These are phyloP conservation scores for Phanerodontia chrysosporium DNA, from an alignment of 768 basidiomycete species.

Conservation along the genomic window DNA sequence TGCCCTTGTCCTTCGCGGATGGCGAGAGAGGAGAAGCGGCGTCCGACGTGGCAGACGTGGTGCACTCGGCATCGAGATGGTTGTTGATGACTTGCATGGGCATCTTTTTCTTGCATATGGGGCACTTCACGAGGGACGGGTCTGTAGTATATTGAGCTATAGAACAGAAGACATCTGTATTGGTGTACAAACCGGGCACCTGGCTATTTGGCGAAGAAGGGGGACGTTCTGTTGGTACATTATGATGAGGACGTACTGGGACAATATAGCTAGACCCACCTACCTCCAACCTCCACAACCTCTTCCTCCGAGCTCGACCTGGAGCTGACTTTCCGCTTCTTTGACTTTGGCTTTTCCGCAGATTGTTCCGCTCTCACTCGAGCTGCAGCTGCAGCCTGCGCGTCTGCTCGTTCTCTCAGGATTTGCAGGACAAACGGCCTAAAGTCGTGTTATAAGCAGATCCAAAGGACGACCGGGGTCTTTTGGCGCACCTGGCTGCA, in stretches of 20 bases:
- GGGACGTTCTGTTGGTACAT: not conserved
- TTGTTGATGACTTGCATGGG: conserved; percentile 47
- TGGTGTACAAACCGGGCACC: not conserved
- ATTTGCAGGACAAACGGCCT: conserved; percentile 18
- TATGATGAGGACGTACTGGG: not conserved
- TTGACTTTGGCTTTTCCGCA: not conserved
- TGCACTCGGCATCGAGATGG: conserved; percentile 67
- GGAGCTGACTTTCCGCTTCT: conserved; percentile 6
- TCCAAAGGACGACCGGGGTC: not conserved
- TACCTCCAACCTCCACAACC: conserved; percentile 20
- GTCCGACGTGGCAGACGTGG: not conserved
- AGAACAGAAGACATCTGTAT: not conserved
- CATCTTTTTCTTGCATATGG: conserved; percentile 51
- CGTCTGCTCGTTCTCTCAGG: not conserved
- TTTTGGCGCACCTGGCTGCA: conserved; percentile 49
- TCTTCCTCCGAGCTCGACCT: conserved; percentile 25
- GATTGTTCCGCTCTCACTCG: not conserved
- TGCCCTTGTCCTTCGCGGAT: conserved; percentile 33
- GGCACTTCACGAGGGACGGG: conserved; percentile 48
- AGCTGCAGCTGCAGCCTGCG: not conserved
- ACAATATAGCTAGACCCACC: not conserved
- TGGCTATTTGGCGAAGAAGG: not conserved
- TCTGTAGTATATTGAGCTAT: not conserved
- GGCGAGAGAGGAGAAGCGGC: not conserved
- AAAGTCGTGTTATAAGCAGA: not conserved